These are phyloP conservation scores for Ammopiptanthus mongolicus DNA, from an alignment of 306 rosid genomes.

Conservation along the genomic window DNA sequence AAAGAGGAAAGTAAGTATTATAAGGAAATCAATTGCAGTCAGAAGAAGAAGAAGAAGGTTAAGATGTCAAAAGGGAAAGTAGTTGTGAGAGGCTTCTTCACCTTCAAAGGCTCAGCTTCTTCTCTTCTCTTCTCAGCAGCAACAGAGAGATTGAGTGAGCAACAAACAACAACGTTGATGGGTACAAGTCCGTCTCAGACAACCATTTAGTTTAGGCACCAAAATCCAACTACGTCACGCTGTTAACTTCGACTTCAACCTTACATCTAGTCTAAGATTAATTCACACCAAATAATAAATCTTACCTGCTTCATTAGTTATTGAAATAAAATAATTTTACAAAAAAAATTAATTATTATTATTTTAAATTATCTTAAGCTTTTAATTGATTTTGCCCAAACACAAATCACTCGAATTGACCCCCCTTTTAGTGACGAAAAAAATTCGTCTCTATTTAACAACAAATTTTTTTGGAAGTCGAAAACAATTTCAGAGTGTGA, in stretches of 20 bases:
- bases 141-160: conserved; percentile 19
- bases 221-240: conserved; percentile 11
- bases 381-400: too few species aligned
- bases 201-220: conserved; percentile 30
- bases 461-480: too few species aligned
- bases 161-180: not conserved
- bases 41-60: conserved; percentile 24
- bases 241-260: not conserved
- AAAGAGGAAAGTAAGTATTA: not conserved
- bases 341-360: too few species aligned
- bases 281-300: too few species aligned
- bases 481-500: too few species aligned
- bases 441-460: too few species aligned
- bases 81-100: conserved; percentile 39
- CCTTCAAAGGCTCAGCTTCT: not conserved
- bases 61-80: conserved; percentile 31
- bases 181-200: conserved; percentile 23
- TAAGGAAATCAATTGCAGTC: conserved; percentile 19
- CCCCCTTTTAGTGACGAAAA: too few species aligned
- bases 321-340: too few species aligned
- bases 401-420: too few species aligned
- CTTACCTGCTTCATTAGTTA: too few species aligned
- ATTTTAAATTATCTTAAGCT: too few species aligned
- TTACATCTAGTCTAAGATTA: too few species aligned
- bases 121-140: conserved; percentile 6